These are phyloP conservation scores for Mycothermus thermophilus DNA, from an alignment of 495 filamentous ascomycete species.

Conservation along the genomic window DNA sequence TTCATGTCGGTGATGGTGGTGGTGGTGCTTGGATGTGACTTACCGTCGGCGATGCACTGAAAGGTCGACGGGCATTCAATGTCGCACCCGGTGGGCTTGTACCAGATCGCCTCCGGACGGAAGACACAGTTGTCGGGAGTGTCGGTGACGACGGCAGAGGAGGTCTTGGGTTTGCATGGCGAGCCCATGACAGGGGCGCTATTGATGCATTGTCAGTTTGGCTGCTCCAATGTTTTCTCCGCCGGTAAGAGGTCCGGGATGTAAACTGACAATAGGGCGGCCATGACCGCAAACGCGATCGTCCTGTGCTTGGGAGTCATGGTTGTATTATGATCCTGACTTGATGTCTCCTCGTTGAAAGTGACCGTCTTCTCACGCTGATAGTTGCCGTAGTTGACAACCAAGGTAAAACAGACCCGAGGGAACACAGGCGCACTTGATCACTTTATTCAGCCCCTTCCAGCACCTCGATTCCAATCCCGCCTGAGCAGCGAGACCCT, in stretches of 20 bases:
- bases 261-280: slow-evolving; percentile 1
- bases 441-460: no score
- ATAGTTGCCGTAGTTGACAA: no score
- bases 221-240: neutral
- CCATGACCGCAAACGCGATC: neutral
- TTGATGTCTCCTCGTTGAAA: no score
- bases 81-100: slow-evolving; percentile 4
- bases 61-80: neutral
- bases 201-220: neutral
- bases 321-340: neutral
- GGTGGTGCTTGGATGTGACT: neutral
- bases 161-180: neutral
- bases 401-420: no score
- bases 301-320: neutral
- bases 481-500: no score
- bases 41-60: slow-evolving; percentile 5
- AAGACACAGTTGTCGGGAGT: slow-evolving; percentile 4
- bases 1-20: neutral
- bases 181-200: slow-evolving; percentile 2
- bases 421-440: no score
- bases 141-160: neutral
- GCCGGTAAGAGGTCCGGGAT: neutral
- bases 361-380: no score
- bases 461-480: no score
- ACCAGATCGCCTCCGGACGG: slow-evolving; percentile 4